Conservation (phyloP, 805 yeast genomes). For the Metschnikowia picachoensis region DNA sequence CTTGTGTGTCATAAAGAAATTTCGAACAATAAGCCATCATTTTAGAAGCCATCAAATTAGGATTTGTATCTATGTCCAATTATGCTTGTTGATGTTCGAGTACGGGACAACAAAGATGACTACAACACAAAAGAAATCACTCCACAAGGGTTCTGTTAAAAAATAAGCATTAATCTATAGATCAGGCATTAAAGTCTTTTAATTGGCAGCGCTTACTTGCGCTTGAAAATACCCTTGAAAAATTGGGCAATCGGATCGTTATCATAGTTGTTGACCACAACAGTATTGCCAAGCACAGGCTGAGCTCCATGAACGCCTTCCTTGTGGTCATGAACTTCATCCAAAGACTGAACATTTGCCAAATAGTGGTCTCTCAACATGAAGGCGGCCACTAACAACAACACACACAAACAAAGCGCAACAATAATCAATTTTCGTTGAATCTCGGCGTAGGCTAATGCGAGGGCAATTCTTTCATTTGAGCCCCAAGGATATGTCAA, state of each 20-base stretch:
- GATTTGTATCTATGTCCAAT: no score
- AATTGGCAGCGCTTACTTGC: background rate
- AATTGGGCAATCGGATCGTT: slow-evolving; percentile 18
- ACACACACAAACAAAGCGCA: slow-evolving; percentile 52
- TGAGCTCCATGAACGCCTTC: slow-evolving; percentile 15
- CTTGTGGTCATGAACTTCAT: slow-evolving; percentile 14
- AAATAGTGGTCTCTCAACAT: slow-evolving; percentile 53
- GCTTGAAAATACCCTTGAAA: slow-evolving; percentile 11
- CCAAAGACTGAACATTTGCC: slow-evolving; percentile 31
- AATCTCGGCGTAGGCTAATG: slow-evolving; percentile 53
- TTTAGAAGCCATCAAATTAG: no score
- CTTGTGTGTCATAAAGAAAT: no score
- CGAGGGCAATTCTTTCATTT: slow-evolving; percentile 55
- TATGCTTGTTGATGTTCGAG: no score
- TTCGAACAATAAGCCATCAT: no score
- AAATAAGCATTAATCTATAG: no score
- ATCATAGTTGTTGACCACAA: slow-evolving; percentile 18
- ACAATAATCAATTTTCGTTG: slow-evolving; percentile 57
- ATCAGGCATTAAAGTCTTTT: no score
- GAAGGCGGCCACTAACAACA: slow-evolving; percentile 45
- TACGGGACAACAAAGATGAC: no score
- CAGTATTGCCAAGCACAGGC: slow-evolving; percentile 11
- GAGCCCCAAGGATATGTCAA: slow-evolving; percentile 55
- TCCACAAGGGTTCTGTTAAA: no score
- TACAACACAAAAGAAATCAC: no score